Base-by-base conservation (phyloP, 1,139 yeast genomes). In the Kurtzmaniella quercitrusa region DNA sequence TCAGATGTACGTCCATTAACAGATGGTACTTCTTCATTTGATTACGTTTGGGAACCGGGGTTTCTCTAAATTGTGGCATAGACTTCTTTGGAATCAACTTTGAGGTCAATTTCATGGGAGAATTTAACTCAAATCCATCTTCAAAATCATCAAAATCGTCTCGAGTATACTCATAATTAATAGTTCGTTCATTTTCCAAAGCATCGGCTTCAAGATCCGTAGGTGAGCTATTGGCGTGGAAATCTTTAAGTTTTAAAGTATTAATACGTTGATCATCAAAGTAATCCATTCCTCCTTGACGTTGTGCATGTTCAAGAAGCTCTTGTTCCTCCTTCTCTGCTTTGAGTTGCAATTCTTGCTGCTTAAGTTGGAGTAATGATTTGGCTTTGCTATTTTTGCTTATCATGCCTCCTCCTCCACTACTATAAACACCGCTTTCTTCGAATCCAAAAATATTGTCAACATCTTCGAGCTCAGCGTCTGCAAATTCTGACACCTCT, bases 131-230 rank as follows among this genome's bases (percentile, higher is more conserved):
- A 39, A 60, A 60, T 3, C 74, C 75, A 31, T 66, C 69, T 41
- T 68, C 74, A 50, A 70, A 69, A 23, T 65, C 60, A 37, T 70
- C 76, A 49, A 56, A 60, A 43, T 70, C 75, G 46, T 70, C 75
- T 41, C 62, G 50, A 8, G 68, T 64, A 46, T 63, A 66, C 43
- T 69, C 73, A 47, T 66, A 68, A 43, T 66, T 63, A 14, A 70
- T 55, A 1, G 73, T 66, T 42, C 52, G 54, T 16, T 70, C 73
- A 47, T 59, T 61, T 33, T 68, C 71, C 41, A 65, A 48, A 34
- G 57, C 60, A 43, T 68, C 73, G 21, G 57, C 44, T 9, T 57
- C 42, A 10, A 46, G 47, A 33, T 52, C 57, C 37, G 49, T 48
- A 11, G 49, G 45, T 12, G 46, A 38, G 2, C 44, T 42, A 12